These are phyloP conservation scores for Teunomyces cretensis DNA, from an alignment of 805 yeast species.

Conservation along the genomic window DNA sequence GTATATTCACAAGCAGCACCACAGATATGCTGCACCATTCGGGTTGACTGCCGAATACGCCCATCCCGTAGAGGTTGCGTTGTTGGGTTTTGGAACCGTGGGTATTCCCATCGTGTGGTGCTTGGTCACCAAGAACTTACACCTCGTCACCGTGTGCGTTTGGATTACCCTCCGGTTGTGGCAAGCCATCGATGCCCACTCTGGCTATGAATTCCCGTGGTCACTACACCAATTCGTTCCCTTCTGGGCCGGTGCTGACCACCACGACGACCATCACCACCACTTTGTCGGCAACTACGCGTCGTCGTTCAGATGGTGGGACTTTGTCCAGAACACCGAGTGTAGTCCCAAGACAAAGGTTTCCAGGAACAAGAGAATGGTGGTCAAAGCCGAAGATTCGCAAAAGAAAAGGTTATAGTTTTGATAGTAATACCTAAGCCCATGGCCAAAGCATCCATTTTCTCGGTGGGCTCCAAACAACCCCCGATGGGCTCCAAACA, in stretches of 20 bases:
- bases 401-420: conserved; percentile 11
- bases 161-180: conserved; percentile 88
- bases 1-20: conserved; percentile 95
- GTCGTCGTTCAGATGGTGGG: conserved; percentile 96
- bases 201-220: conserved; percentile 98
- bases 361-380: conserved; percentile 67
- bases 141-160: conserved; percentile 80
- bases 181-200: conserved; percentile 97
- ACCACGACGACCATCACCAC: conserved; percentile 96
- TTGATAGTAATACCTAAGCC: too few species aligned
- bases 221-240: conserved; percentile 89
- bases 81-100: conserved; percentile 92
- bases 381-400: conserved; percentile 49
- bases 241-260: conserved; percentile 98
- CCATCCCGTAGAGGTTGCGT: conserved; percentile 89
- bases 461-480: too few species aligned
- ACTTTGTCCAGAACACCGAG: conserved; percentile 79
- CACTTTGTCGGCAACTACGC: conserved; percentile 95
- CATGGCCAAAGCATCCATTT: too few species aligned
- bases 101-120: conserved; percentile 91
- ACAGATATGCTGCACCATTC: conserved; percentile 96
- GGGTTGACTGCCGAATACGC: conserved; percentile 98
- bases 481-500: too few species aligned
- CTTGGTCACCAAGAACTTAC: conserved; percentile 71
- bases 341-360: conserved; percentile 79